phyloP scores from a whole-genome alignment of 1,284 basidiomycete species.

The Waitea zeae region DNA sequence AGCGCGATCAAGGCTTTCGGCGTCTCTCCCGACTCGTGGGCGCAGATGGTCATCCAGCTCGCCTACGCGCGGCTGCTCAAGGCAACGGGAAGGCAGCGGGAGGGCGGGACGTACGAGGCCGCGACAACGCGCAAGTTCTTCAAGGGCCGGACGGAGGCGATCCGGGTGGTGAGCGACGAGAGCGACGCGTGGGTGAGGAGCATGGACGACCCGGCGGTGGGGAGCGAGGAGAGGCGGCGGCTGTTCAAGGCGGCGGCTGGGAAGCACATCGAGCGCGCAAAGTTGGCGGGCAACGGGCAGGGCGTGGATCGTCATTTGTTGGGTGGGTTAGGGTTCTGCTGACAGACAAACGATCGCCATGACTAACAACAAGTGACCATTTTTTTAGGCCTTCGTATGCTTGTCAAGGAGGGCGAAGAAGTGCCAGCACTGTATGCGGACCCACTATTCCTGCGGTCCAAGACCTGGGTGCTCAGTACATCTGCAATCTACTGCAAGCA shows the following conservation, averaged over 20 bases:
- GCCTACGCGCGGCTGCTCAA: slow-evolving; percentile 59
- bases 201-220: slow-evolving; percentile 39
- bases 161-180: slow-evolving; percentile 62
- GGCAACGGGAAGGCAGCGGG: slow-evolving; percentile 15
- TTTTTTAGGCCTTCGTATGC: too few species aligned
- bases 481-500: slow-evolving; percentile 74
- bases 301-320: slow-evolving; percentile 78
- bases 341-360: neutral
- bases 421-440: slow-evolving; percentile 56
- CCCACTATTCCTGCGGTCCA: slow-evolving; percentile 47
- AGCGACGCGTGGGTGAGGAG: slow-evolving; percentile 55
- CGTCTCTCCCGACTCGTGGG: slow-evolving; percentile 84
- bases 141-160: slow-evolving; percentile 81
- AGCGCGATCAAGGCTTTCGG: slow-evolving; percentile 75
- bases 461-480: slow-evolving; percentile 68
- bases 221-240: slow-evolving; percentile 26
- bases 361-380: too few species aligned
- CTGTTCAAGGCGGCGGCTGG: slow-evolving; percentile 52
- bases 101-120: slow-evolving; percentile 73
- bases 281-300: slow-evolving; percentile 49
- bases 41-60: slow-evolving; percentile 78
- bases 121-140: slow-evolving; percentile 72
- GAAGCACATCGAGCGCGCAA: slow-evolving; percentile 56
- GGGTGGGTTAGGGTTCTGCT: slow-evolving; percentile 30
- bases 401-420: slow-evolving; percentile 41